Percentiles rank a stretch among this genome's conserved stretches.
Evolutionary conservation across 179 eudicot species (phyloP).

Genomic region (Spergularia azorica): DNA sequence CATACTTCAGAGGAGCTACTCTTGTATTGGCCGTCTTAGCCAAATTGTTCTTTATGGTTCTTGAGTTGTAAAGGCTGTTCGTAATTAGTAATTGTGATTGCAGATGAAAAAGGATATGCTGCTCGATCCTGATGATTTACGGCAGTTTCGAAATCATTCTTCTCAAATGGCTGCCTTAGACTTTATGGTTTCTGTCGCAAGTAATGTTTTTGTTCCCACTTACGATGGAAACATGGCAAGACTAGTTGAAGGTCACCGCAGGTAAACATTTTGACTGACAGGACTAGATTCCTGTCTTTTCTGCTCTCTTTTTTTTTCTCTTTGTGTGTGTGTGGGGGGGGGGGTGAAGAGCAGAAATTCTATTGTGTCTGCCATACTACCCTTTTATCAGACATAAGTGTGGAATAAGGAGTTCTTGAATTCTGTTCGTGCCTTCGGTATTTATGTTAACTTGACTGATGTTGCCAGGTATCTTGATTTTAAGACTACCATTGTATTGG

Average conservation of each 20-base stretch:
- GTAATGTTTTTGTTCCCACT: constrained; percentile 75
- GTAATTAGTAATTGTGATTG: constrained; percentile 14
- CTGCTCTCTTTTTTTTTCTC: not conserved
- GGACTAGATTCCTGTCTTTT: not conserved
- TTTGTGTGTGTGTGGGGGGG: not conserved
- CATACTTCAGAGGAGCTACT: constrained; percentile 5
- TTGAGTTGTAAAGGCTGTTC: constrained; percentile 3
- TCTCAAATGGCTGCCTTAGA: constrained; percentile 99
- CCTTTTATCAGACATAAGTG: no score
- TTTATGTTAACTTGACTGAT: not conserved
- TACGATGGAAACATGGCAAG: constrained; percentile 99
- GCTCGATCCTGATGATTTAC: constrained; percentile 72
- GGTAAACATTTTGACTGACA: constrained; percentile 41
- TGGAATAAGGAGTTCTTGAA: not conserved
- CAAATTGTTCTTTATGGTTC: not conserved
- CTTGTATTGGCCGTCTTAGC: not conserved
- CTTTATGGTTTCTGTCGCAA: constrained; percentile 92
- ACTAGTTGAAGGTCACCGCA: constrained; percentile 97
- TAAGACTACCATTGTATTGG: constrained; percentile 64
- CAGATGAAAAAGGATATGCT: constrained; percentile 92
- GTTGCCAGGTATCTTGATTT: constrained; percentile 80
- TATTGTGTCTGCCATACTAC: not conserved
- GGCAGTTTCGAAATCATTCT: constrained; percentile 89
- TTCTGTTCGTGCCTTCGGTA: not conserved
- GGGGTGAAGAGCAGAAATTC: not conserved